A percentile compares a stretch with the other conserved stretches of the same genome.
phyloP scores from a whole-genome alignment of 305 asterid species.

The Rubia peregrina region DNA sequence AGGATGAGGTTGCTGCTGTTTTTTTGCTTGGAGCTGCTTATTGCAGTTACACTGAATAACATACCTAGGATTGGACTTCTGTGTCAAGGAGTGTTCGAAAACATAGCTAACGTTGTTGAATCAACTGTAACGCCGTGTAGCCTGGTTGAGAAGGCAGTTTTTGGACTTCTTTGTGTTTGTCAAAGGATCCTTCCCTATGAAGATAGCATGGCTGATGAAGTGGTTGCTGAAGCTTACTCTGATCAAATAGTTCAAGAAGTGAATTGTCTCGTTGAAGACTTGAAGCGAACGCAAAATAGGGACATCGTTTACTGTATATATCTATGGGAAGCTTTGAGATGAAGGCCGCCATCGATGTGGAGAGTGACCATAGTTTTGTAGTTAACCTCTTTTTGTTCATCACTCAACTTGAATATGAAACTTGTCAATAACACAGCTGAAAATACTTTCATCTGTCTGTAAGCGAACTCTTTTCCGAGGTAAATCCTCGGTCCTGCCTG shows the following conservation, averaged over 20 bases:
- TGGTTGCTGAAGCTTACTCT: constrained; percentile 89
- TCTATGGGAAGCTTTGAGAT: constrained; percentile 30
- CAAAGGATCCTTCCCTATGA: constrained; percentile 82
- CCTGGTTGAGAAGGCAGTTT: constrained; percentile 87
- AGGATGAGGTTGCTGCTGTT: constrained; percentile 95
- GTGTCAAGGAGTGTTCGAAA: constrained; percentile 92
- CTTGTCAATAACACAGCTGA: constrained; percentile 44
- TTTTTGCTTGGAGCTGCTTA: constrained; percentile 84
- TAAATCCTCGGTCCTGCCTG: constrained; percentile 82
- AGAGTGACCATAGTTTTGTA: constrained; percentile 56
- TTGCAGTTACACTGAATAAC: constrained; percentile 80
- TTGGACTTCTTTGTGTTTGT: constrained; percentile 86
- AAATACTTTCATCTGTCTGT: constrained; percentile 71
- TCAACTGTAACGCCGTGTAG: constrained; percentile 88
- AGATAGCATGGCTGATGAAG: constrained; percentile 81
- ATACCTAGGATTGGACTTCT: constrained; percentile 80
- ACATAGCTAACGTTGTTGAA: constrained; percentile 77
- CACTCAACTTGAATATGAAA: constrained; percentile 46
- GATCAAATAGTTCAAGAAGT: constrained; percentile 96
- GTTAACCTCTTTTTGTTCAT: constrained; percentile 33
- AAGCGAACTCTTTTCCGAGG: constrained; percentile 72
- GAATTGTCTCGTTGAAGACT: constrained; percentile 64
- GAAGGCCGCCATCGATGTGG: constrained; percentile 62
- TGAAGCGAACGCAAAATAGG: constrained; percentile 53
- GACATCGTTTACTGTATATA: constrained; percentile 27